Conservation (phyloP, 148 eudicot genomes). For the Chenopodium formosanum region DNA sequence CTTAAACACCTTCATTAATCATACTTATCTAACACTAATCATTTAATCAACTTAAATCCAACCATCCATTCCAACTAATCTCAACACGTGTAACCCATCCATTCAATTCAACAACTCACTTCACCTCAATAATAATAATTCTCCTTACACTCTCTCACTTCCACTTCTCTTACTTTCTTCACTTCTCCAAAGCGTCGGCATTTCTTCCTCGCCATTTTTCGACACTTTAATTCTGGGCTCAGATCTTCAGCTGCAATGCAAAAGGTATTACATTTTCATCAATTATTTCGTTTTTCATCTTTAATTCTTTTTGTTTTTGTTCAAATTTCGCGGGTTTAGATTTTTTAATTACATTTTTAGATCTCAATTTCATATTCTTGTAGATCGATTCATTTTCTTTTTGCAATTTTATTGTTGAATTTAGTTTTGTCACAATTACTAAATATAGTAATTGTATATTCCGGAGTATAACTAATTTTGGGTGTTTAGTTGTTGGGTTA, state of each 20-base stretch:
- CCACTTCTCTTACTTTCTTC: background rate
- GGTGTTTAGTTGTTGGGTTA: background rate
- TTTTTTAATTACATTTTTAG: background rate
- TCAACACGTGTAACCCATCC: slow-evolving; percentile 2
- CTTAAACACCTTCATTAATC: background rate
- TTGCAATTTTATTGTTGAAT: background rate
- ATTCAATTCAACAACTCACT: background rate
- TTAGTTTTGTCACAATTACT: background rate
- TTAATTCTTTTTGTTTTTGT: background rate
- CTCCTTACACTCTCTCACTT: background rate
- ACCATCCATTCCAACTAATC: slow-evolving; percentile 2
- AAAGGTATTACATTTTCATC: background rate
- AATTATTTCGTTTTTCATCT: too few relatives aligned
- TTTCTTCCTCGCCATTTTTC: background rate
- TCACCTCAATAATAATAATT: background rate
- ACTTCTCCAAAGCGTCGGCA: background rate
- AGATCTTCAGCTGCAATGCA: background rate
- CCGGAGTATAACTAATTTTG: background rate
- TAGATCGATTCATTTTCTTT: background rate
- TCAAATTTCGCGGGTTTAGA: background rate
- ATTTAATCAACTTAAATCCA: background rate
- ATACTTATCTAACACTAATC: background rate
- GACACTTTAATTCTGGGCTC: background rate
- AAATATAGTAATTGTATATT: background rate
- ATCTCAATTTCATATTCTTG: background rate